A percentile compares a stretch with the other conserved stretches of the same genome.
phyloP scores from a whole-genome alignment of 129 eudicot genomes.

The Cynara cardunculus region DNA sequence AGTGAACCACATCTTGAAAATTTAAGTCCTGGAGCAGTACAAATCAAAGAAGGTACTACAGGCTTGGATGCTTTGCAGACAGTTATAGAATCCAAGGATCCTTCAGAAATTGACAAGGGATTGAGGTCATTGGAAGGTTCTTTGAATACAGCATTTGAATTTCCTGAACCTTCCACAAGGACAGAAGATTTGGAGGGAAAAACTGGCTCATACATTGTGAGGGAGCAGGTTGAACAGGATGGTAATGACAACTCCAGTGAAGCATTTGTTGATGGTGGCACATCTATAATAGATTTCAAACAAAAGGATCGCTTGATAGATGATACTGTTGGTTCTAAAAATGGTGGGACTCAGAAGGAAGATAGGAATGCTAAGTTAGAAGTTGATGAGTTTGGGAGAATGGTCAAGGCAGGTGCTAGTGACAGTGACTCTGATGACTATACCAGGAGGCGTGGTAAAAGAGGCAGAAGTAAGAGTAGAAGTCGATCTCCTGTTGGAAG shows the following conservation, averaged over 20 bases:
- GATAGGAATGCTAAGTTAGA: conserved; percentile 28
- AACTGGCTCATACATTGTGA: conserved; percentile 15
- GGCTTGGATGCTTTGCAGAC: conserved; percentile 4
- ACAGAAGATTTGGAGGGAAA: conserved; percentile 13
- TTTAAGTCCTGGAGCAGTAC: conserved; percentile 28
- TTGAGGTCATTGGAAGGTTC: conserved; percentile 1
- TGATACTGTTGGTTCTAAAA: conserved; percentile 17
- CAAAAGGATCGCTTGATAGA: conserved; percentile 15
- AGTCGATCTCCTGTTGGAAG: conserved; percentile 60
- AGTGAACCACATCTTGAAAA: conserved; percentile 32
- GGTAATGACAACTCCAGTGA: conserved; percentile 10
- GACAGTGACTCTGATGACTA: conserved; percentile 70
- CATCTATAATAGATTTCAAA: neutral
- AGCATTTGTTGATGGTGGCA: conserved; percentile 10
- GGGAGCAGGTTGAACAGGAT: conserved; percentile 16
- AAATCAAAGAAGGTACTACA: conserved; percentile 23
- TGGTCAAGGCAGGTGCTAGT: conserved; percentile 64
- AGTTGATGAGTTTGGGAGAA: conserved; percentile 90
- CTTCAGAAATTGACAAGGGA: conserved; percentile 23
- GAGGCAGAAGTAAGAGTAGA: conserved; percentile 61
- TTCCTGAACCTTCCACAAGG: conserved; percentile 24
- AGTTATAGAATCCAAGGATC: conserved; percentile 8
- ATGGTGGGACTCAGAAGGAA: conserved; percentile 25
- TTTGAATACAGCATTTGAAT: neutral
- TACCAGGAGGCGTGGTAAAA: conserved; percentile 57